Evolutionary conservation across 2,329 filamentous ascomycete species (phyloP).

Genomic region (Sporothrix brasiliensis): DNA sequence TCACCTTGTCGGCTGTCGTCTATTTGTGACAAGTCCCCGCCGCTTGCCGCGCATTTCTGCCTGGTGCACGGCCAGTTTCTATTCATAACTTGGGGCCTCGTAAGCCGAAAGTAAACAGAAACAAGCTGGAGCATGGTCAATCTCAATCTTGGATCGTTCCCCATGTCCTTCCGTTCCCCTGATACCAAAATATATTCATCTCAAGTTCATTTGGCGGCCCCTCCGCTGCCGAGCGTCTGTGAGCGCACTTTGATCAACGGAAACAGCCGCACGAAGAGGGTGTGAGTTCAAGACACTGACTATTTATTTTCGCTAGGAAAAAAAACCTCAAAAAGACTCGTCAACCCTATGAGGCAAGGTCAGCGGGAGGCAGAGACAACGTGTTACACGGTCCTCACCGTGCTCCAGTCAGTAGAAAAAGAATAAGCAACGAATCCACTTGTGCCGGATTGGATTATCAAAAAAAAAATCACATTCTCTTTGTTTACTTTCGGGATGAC

Average conservation of each 20-base stretch:
- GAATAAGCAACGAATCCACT: neutral
- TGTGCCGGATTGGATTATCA: neutral
- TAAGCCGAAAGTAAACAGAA: neutral
- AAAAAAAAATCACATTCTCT: neutral
- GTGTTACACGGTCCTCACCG: neutral
- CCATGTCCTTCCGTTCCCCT: neutral
- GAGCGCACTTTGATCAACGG: constrained; percentile 9
- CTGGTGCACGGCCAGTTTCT: constrained; percentile 6
- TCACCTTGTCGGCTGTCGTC: constrained; percentile 22
- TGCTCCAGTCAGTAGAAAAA: no score
- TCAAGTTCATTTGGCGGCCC: constrained; percentile 10
- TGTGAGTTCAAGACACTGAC: neutral
- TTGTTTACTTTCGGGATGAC: neutral
- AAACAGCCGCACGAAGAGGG: constrained; percentile 8
- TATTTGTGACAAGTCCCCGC: constrained; percentile 24
- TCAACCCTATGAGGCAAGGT: constrained; percentile 4
- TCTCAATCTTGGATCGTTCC: neutral
- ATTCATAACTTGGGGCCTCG: constrained; percentile 2
- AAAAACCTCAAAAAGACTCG: neutral
- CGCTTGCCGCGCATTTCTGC: neutral
- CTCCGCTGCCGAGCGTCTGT: constrained; percentile 18
- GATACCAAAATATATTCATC: neutral
- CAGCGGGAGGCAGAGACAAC: neutral
- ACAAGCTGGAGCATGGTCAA: neutral
- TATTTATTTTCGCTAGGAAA: neutral